Evolutionary conservation across 495 filamentous ascomycete genomes (phyloP).

Genomic region (Neurospora sp.): DNA sequence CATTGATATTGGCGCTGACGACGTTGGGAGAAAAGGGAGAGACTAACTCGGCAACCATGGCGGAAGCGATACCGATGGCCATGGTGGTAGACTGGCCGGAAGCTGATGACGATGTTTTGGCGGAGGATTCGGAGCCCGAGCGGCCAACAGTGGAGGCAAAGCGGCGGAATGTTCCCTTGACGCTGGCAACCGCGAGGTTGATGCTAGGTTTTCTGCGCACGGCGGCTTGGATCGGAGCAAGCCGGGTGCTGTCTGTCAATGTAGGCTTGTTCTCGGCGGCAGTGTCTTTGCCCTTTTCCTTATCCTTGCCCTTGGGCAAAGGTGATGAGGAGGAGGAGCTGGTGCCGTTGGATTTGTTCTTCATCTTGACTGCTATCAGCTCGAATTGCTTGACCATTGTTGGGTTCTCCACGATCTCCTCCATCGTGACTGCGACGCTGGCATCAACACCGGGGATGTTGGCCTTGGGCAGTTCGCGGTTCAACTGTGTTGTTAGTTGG

Average conservation of each 20-base stretch:
- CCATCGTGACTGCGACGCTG: conserved; percentile 24
- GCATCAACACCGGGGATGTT: conserved; percentile 10
- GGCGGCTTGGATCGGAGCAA: neutral
- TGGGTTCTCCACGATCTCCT: conserved; percentile 37
- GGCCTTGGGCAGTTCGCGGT: conserved; percentile 25
- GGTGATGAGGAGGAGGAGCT: neutral
- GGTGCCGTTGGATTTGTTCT: conserved; percentile 6
- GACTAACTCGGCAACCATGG: conserved; percentile 18
- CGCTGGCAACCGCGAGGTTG: conserved; percentile 14
- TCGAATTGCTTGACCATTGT: conserved; percentile 41
- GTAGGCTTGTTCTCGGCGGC: neutral
- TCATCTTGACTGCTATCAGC: conserved; percentile 33
- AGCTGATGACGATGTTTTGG: neutral
- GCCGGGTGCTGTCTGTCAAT: neutral
- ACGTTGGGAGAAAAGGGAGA: conserved; percentile 13
- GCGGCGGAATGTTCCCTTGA: conserved; percentile 15
- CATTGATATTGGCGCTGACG: conserved; percentile 2
- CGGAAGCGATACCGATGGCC: conserved; percentile 15
- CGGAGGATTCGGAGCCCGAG: conserved; percentile 4
- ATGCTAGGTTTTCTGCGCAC: conserved; percentile 19
- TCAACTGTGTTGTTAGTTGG: conserved; percentile 34
- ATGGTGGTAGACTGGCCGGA: conserved; percentile 4
- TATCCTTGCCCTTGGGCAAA: conserved; percentile 2
- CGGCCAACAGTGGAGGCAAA: conserved; percentile 20
- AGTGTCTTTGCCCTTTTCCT: conserved; percentile 9